Evolutionary conservation across 257 asterid genomes (phyloP).

Genomic region (Fraxinus anomala): DNA sequence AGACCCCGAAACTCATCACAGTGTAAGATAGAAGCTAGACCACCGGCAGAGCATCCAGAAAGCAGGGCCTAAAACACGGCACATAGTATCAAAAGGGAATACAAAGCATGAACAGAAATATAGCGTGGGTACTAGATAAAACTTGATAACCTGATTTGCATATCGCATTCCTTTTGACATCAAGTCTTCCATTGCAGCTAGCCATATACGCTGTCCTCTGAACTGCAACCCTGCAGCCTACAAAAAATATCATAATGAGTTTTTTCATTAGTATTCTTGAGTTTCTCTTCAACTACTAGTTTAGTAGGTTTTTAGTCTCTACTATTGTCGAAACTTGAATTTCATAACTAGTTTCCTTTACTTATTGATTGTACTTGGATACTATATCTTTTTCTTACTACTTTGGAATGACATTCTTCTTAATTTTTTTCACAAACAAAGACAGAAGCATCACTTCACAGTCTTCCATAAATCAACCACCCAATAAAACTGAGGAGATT

Average conservation of each 20-base stretch:
- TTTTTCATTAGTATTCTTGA: neutral
- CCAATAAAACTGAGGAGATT: neutral
- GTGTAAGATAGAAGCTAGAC: constrained; percentile 64
- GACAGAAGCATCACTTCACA: neutral
- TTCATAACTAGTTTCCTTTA: neutral
- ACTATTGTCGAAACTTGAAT: neutral
- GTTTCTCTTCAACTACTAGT: neutral
- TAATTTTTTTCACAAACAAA: neutral
- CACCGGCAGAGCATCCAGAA: constrained; percentile 74
- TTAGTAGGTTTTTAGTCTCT: neutral
- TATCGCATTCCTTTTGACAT: constrained; percentile 59
- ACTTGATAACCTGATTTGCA: constrained; percentile 44
- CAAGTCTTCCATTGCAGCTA: constrained; percentile 55
- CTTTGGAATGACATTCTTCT: neutral
- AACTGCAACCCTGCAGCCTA: constrained; percentile 61
- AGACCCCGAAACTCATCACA: constrained; percentile 59
- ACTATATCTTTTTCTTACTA: neutral
- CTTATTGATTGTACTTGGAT: neutral
- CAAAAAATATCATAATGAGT: neutral
- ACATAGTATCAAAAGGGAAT: neutral
- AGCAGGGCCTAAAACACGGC: constrained; percentile 52
- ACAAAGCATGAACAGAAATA: neutral
- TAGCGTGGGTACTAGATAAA: neutral
- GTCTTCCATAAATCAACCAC: neutral
- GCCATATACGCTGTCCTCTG: constrained; percentile 62